These are phyloP conservation scores for Penstemon barbatus DNA, from an alignment of 257 asterid species.

Conservation along the genomic window DNA sequence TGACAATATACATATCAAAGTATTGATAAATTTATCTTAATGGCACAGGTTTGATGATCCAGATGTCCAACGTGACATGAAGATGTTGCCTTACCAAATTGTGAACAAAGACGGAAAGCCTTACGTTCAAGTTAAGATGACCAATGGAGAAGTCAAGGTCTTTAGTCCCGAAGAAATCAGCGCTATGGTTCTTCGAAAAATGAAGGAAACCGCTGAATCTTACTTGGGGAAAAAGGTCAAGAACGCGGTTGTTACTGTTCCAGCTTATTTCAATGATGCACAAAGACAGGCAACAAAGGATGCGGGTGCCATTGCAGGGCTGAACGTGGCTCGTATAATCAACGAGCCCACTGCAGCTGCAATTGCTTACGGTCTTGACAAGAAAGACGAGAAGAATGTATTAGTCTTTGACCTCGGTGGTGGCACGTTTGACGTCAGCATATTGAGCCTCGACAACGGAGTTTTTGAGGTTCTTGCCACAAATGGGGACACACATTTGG, in stretches of 20 bases:
- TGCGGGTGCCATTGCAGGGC: constrained; percentile 48
- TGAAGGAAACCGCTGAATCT: constrained; percentile 60
- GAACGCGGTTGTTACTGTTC: constrained; percentile 49
- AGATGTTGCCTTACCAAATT: constrained; percentile 50
- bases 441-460: constrained; percentile 44
- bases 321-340: constrained; percentile 47
- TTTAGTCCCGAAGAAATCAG: constrained; percentile 60
- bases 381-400: constrained; percentile 52
- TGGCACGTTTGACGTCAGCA: constrained; percentile 56
- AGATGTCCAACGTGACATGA: constrained; percentile 50
- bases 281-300: constrained; percentile 60
- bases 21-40: neutral
- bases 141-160: constrained; percentile 46
- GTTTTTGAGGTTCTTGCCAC: constrained; percentile 56
- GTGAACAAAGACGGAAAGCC: constrained; percentile 55
- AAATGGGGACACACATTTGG: constrained; percentile 52
- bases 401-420: constrained; percentile 59
- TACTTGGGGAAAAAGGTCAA: constrained; percentile 49
- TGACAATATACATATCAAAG: neutral
- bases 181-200: constrained; percentile 47
- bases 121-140: constrained; percentile 37
- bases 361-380: constrained; percentile 52
- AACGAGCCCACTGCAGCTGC: constrained; percentile 60
- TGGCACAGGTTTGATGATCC: constrained; percentile 45
- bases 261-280: constrained; percentile 55